Base-by-base conservation (phyloP, 2,329 filamentous ascomycete species). In the Canariomyces notabilis region DNA sequence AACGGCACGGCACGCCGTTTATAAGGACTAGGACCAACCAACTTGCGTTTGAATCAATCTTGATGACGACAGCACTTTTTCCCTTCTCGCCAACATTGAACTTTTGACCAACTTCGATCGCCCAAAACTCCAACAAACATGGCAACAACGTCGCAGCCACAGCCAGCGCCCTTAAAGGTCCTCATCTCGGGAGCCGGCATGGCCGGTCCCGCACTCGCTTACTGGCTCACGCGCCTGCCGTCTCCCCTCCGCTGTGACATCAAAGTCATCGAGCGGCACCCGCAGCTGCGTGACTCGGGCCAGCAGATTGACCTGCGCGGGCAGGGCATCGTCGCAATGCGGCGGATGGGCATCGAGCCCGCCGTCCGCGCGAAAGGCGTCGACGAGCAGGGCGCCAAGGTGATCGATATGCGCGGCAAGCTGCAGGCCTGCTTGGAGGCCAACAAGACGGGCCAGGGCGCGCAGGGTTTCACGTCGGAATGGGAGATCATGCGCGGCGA, bases 401-500 rank as follows among this genome's bases (percentile, higher is more conserved):
- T 77, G 15, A 66, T 79, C 20, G 67, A 79, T 54, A 46, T 50
- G 0, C 47, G 59, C 0, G 70, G 71, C 44, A 59, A 56, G 0
- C 42, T 55, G 2, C 59, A 61, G 34, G 76, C 70, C n/a, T 61
- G 59, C 4, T 64, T 76, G 36, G 56, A 57, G 18, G 62, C 62
- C 26, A 69, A 70, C 52, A 62, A 64, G 40, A 60, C 69, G 0
- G 71, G 69, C 3, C 61, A 67, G 42, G 69, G 70, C 0, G 56
- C 53, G 23, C 72, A 76, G 55, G 63, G 61, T 7, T 59, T 78
- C 20, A 76, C 73, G 0, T 73, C 70, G 48, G 79, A 83, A 46
- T 80, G 69, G 49, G 79, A 83, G 62, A 75, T 83, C 39, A 75
- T 83, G 68, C 67, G 79, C 7, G 77, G 74, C 0, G 74, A 80